Evolutionary conservation across 352 stramenopile genomes (phyloP), one percentile per base, ranked within the genome.

Genomic region (Globisporangium cystogenes): DNA sequence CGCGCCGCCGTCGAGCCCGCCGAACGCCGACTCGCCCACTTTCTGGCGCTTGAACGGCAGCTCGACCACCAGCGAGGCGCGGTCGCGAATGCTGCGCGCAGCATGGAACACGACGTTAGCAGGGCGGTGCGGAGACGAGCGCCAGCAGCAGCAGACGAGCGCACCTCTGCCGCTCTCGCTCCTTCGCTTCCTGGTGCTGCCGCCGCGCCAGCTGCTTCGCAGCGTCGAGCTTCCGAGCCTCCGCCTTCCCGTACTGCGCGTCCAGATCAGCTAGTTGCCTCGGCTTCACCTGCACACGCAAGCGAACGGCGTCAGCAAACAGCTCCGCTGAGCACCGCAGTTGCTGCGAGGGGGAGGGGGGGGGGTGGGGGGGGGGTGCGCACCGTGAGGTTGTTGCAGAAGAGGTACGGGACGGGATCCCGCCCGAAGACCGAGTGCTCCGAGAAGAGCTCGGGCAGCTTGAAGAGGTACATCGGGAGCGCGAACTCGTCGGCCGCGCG

Each of bases 381-480:
- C 65, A 90, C 79, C 74, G 84, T 54, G 20, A 87, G 55, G 57
- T 90, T 90, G 67, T 87, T 86, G 66, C 76, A 83, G 73, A 87
- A 81, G 74, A 90, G 71, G 82, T 72, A 84, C 55, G 81, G 63
- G 55, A 85, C 67, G 2, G 73, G 74, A 40, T 76, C 64, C 52
- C 75, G 68, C 21, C 79, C 79, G 52, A 90, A 87, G 8, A 79
- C 74, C 50, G 59, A 77, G 56, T 85, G 42, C 37, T 82, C 71
- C 8, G 73, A 74, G 33, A 90, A 74, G 31, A 84, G 60, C 45
- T 61, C 56, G 24, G 79, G 72, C 50, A 87, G 58, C 47, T 87
- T 80, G 29, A 64, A 62, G 1, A 90, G 41, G 44, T 87, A 90
- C 18, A 64, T 65, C 26, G 79, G 79, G 33, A 82, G 86, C 52